phyloP scores from a whole-genome alignment of 768 basidiomycete species.

The Pleurotus pulmonarius region DNA sequence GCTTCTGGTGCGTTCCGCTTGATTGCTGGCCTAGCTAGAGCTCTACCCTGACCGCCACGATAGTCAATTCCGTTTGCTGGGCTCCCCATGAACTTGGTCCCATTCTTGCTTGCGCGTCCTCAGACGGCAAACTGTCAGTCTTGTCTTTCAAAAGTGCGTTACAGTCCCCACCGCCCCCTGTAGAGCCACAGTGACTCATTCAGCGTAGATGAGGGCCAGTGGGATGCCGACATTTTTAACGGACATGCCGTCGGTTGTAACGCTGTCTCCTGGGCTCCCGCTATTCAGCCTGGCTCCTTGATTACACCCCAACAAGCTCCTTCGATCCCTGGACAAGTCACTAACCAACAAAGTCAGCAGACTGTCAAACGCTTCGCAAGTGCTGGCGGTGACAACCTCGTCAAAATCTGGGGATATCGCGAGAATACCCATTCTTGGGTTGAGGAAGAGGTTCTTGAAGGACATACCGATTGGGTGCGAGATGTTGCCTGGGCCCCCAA shows the following conservation, averaged over 20 bases:
- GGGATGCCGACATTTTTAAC: slow-evolving; percentile 92
- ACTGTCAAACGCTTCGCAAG: slow-evolving; percentile 90
- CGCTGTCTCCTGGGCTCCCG: slow-evolving; percentile 96
- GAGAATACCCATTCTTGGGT: slow-evolving; percentile 87
- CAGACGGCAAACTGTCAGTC: slow-evolving; percentile 95
- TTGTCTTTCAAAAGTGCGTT: slow-evolving; percentile 92
- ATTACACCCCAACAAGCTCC: slow-evolving; percentile 62
- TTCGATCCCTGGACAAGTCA: slow-evolving; percentile 42
- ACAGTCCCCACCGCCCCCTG: neutral
- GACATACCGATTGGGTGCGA: slow-evolving; percentile 96
- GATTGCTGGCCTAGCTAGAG: too few species aligned
- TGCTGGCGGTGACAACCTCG: slow-evolving; percentile 94
- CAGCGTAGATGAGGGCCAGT: slow-evolving; percentile 85
- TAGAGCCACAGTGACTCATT: neutral
- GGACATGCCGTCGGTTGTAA: slow-evolving; percentile 97
- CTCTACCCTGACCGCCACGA: too few species aligned
- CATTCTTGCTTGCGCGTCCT: slow-evolving; percentile 94
- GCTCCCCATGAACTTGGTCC: slow-evolving; percentile 98
- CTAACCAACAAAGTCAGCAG: slow-evolving; percentile 30
- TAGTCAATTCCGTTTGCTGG: slow-evolving; percentile 98
- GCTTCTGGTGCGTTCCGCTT: slow-evolving; percentile 69
- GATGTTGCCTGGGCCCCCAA: slow-evolving; percentile 99
- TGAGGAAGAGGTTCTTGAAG: slow-evolving; percentile 87
- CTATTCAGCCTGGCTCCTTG: slow-evolving; percentile 80
- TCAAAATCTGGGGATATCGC: slow-evolving; percentile 90